These are phyloP conservation scores for Silene noctiflora DNA, from an alignment of 179 eudicot genomes.

Conservation along the genomic window DNA sequence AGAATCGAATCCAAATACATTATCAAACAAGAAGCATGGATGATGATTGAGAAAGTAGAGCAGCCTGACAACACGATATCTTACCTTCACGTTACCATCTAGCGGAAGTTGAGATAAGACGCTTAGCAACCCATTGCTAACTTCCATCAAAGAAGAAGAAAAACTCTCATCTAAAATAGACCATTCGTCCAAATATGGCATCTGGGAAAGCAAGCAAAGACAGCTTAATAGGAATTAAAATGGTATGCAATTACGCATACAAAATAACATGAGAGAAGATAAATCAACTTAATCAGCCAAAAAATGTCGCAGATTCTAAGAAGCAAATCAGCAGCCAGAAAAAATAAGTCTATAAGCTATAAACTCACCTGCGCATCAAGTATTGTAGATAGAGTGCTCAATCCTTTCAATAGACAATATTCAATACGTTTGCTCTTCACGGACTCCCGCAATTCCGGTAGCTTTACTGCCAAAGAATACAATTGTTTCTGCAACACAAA, in stretches of 20 bases:
- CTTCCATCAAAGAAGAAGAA: slow-evolving; percentile 48
- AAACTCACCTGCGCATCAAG: slow-evolving; percentile 58
- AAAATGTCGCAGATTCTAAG: neutral
- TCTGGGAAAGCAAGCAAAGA: slow-evolving; percentile 29
- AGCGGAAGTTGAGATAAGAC: slow-evolving; percentile 64
- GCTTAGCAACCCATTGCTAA: slow-evolving; percentile 46
- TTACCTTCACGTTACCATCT: slow-evolving; percentile 58
- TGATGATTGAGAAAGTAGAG: neutral
- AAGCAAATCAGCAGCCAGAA: neutral
- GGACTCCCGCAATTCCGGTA: slow-evolving; percentile 46
- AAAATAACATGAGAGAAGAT: neutral
- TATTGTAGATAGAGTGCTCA: slow-evolving; percentile 40
- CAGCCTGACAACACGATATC: neutral
- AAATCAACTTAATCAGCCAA: neutral
- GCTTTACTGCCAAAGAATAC: slow-evolving; percentile 45
- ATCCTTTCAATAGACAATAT: slow-evolving; percentile 37
- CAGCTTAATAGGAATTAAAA: neutral
- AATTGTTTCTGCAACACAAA: slow-evolving; percentile 41
- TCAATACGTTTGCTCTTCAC: slow-evolving; percentile 57
- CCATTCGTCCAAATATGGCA: slow-evolving; percentile 74
- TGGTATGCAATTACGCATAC: neutral
- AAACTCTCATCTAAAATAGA: slow-evolving; percentile 56
- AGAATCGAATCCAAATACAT: neutral
- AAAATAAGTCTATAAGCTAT: neutral
- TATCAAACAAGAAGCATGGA: slow-evolving; percentile 11